These are phyloP conservation scores for Dissophora ornata DNA, from an alignment of 192 early-diverging fungal species.

Conservation along the genomic window DNA sequence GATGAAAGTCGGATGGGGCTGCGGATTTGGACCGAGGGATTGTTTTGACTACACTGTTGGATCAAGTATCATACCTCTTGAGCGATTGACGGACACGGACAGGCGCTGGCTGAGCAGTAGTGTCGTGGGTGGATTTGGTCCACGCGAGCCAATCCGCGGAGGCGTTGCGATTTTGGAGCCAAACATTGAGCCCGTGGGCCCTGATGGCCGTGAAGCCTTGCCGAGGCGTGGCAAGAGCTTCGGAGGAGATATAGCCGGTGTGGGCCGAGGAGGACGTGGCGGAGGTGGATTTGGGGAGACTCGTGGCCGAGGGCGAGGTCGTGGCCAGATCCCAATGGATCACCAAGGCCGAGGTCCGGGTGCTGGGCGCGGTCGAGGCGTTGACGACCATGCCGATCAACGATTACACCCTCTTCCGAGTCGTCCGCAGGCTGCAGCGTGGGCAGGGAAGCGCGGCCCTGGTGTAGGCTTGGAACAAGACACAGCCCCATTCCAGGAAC, in stretches of 20 bases:
- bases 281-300: slow-evolving; percentile 14
- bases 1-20: slow-evolving; percentile 59
- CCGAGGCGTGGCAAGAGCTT: slow-evolving; percentile 12
- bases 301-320: slow-evolving; percentile 12
- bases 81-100: slow-evolving; percentile 56
- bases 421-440: slow-evolving; percentile 5
- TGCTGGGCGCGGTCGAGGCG: slow-evolving; percentile 22
- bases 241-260: not conserved
- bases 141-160: slow-evolving; percentile 45
- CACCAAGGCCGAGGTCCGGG: not conserved
- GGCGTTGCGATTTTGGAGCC: slow-evolving; percentile 55
- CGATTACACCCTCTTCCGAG: slow-evolving; percentile 25
- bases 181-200: slow-evolving; percentile 43
- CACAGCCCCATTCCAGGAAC: too few relatives aligned
- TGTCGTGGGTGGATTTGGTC: slow-evolving; percentile 54
- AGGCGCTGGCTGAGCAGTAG: slow-evolving; percentile 48
- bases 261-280: slow-evolving; percentile 16
- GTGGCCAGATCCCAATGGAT: slow-evolving; percentile 10
- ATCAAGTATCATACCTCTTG: slow-evolving; percentile 53
- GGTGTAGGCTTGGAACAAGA: too few relatives aligned
- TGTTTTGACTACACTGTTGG: slow-evolving; percentile 56
- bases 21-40: slow-evolving; percentile 58
- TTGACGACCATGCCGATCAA: slow-evolving; percentile 5
- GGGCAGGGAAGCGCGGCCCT: slow-evolving; percentile 8
- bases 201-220: slow-evolving; percentile 43